phyloP scores from a whole-genome alignment of 805 yeast species.

The Starmerella geochares region DNA sequence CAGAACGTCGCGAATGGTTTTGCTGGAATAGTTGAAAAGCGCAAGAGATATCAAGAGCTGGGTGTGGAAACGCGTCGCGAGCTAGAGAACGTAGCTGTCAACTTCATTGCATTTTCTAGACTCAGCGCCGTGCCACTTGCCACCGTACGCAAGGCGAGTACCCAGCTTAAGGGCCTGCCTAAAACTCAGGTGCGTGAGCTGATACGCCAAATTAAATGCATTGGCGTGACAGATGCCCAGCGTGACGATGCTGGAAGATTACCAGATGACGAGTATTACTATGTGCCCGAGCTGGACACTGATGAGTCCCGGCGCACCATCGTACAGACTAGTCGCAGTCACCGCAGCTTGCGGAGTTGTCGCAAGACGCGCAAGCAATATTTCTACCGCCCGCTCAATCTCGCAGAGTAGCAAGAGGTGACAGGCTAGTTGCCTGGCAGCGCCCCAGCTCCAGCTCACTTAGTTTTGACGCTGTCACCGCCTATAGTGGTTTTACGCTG shows the following conservation, averaged over 20 bases:
- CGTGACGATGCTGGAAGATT: constrained; percentile 97
- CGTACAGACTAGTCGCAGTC: constrained; percentile 70
- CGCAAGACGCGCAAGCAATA: constrained; percentile 89
- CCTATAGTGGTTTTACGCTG: too few relatives aligned
- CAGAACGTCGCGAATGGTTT: too few relatives aligned
- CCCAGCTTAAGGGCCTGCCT: constrained; percentile 40
- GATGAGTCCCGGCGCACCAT: constrained; percentile 59
- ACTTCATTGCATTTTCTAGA: constrained; percentile 84
- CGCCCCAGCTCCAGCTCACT: not conserved
- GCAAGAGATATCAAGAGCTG: constrained; percentile 10
- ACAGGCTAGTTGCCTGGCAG: too few relatives aligned
- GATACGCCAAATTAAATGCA: constrained; percentile 42
- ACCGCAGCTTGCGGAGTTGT: constrained; percentile 73
- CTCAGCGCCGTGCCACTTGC: constrained; percentile 80
- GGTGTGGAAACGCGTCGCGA: constrained; percentile 6
- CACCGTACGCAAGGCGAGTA: constrained; percentile 52
- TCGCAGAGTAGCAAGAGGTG: constrained; percentile 10
- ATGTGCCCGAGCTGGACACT: constrained; percentile 69
- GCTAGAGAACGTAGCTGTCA: constrained; percentile 56
- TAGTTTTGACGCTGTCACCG: not conserved
- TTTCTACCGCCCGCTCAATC: constrained; percentile 41
- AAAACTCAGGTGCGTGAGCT: constrained; percentile 27
- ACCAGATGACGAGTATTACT: constrained; percentile 87
- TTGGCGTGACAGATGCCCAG: constrained; percentile 79
- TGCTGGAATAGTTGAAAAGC: not conserved